Conservation (phyloP, 2,329 filamentous ascomycete species). For the Ophiostoma montium region DNA sequence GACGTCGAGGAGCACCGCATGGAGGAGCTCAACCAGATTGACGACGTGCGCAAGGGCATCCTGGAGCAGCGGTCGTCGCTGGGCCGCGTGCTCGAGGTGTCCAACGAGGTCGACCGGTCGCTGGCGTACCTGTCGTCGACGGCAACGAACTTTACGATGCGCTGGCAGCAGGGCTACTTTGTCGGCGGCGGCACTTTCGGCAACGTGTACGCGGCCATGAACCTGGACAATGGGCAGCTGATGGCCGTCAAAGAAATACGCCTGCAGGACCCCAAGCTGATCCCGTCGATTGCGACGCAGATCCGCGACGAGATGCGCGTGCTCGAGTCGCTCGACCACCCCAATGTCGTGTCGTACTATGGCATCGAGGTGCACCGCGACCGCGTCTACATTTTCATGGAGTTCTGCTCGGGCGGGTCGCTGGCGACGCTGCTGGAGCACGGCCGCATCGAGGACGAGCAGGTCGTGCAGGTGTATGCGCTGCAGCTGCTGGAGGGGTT, state of each 20-base stretch:
- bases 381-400: conserved; percentile 99
- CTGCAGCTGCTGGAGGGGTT: conserved; percentile 88
- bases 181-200: conserved; percentile 95
- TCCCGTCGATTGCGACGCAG: conserved; percentile 83
- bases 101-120: conserved; percentile 89
- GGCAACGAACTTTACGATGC: conserved; percentile 85
- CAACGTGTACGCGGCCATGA: conserved; percentile 94
- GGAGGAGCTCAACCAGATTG: conserved; percentile 58
- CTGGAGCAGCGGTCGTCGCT: conserved; percentile 77
- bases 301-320: conserved; percentile 97
- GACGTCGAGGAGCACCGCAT: conserved; percentile 65
- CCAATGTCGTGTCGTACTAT: conserved; percentile 94
- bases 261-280: conserved; percentile 88
- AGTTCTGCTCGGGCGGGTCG: conserved; percentile 93
- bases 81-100: conserved; percentile 82
- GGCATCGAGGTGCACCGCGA: conserved; percentile 97
- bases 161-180: conserved; percentile 98
- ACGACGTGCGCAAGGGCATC: conserved; percentile 62
- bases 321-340: conserved; percentile 86
- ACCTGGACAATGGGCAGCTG: conserved; percentile 84
- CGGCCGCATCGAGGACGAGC: conserved; percentile 93
- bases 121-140: conserved; percentile 87
- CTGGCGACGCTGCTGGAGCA: conserved; percentile 83
- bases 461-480: conserved; percentile 92
- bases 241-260: conserved; percentile 99